Percentiles rank a stretch among this genome's conserved stretches.
These are phyloP conservation scores for Fusarium kyushuense DNA, from an alignment of 2,329 filamentous ascomycete species.

Conservation along the genomic window DNA sequence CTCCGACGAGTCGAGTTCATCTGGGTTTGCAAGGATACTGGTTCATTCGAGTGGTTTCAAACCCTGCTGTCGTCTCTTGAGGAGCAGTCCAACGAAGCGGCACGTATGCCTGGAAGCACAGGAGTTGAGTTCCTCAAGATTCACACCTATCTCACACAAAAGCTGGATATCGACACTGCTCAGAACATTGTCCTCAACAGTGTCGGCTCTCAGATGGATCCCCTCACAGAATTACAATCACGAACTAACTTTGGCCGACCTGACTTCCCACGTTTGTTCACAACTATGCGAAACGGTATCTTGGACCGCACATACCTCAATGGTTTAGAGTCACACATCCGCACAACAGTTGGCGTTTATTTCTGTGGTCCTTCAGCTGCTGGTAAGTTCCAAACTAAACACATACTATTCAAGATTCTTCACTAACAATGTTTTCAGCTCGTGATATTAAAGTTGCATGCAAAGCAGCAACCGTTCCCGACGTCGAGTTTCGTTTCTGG, in stretches of 20 bases:
- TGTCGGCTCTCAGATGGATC: slow-evolving; percentile 88
- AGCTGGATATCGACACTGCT: slow-evolving; percentile 88
- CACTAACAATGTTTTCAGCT: slow-evolving; percentile 67
- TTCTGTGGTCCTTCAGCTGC: slow-evolving; percentile 90
- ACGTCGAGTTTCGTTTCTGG: slow-evolving; percentile 97
- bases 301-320: slow-evolving; percentile 85
- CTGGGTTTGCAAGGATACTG: slow-evolving; percentile 97
- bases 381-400: slow-evolving; percentile 57
- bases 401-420: too few relatives aligned
- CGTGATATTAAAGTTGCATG: slow-evolving; percentile 87
- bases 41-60: slow-evolving; percentile 99
- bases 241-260: slow-evolving; percentile 96
- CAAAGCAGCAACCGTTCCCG: slow-evolving; percentile 75
- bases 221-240: slow-evolving; percentile 88
- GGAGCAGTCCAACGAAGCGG: slow-evolving; percentile 79
- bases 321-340: slow-evolving; percentile 79
- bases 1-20: slow-evolving; percentile 97
- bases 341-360: slow-evolving; percentile 94
- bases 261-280: slow-evolving; percentile 84
- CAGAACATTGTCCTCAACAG: slow-evolving; percentile 98
- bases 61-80: slow-evolving; percentile 91
- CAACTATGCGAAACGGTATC: slow-evolving; percentile 88
- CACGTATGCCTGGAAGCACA: slow-evolving; percentile 74
- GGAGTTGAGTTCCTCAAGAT: slow-evolving; percentile 92
- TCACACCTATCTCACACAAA: slow-evolving; percentile 96